Conservation (phyloP, 1,284 basidiomycete genomes). For the Cryptococcus maquisensis region DNA sequence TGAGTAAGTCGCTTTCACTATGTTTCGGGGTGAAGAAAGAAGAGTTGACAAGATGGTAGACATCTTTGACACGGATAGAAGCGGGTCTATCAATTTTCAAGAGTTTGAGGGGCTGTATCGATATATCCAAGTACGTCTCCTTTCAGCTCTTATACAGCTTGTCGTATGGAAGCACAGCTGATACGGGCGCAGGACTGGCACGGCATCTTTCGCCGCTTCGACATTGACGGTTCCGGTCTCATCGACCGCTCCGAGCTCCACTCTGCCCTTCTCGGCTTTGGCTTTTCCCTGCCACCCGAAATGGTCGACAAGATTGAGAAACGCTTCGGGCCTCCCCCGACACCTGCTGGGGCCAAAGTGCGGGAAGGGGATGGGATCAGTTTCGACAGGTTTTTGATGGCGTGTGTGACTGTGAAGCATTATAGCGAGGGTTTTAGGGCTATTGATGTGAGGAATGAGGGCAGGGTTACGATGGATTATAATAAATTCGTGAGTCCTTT, state of each 20-base stretch:
- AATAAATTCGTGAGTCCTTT: constrained; percentile 40
- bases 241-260: constrained; percentile 49
- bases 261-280: constrained; percentile 47
- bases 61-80: constrained; percentile 49
- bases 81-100: constrained; percentile 47
- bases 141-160: too few relatives aligned
- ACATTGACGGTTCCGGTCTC: constrained; percentile 45
- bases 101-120: constrained; percentile 50
- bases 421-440: constrained; percentile 47
- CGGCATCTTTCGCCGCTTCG: constrained; percentile 48
- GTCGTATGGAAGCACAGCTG: background rate
- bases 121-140: constrained; percentile 44
- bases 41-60: constrained; percentile 13
- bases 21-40: too few relatives aligned
- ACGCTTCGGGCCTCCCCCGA: constrained; percentile 44
- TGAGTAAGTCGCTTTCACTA: constrained; percentile 21
- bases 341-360: constrained; percentile 16
- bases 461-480: constrained; percentile 40
- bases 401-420: constrained; percentile 51
- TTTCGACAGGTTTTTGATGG: constrained; percentile 50
- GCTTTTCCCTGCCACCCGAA: constrained; percentile 45
- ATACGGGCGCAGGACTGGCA: constrained; percentile 50
- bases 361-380: constrained; percentile 33
- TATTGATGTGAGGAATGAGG: background rate
- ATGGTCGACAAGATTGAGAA: constrained; percentile 47